Conservation (phyloP, 2,329 filamentous ascomycete species). For the Chaetomium strumarium region DNA sequence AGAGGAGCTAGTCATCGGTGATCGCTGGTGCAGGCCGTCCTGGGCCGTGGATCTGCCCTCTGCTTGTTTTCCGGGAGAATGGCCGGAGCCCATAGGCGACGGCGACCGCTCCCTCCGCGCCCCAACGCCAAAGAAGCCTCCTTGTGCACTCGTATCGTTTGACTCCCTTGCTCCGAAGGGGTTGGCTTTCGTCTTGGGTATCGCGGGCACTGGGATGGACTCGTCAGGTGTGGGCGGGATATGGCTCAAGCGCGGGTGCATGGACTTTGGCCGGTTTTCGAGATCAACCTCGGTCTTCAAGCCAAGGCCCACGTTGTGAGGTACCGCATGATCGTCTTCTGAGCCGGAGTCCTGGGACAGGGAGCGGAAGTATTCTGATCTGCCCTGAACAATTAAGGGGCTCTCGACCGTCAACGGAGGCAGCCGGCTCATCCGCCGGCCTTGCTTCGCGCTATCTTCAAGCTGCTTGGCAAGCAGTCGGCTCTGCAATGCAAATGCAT, state of each 20-base stretch:
- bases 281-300: conserved; percentile 50
- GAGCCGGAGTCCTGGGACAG: conserved; percentile 58
- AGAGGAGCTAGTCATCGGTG: conserved; percentile 30
- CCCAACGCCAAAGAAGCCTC: conserved; percentile 48
- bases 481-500: conserved; percentile 91
- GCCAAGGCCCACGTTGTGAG: conserved; percentile 39
- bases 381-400: conserved; percentile 66
- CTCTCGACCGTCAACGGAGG: conserved; percentile 78
- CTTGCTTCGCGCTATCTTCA: conserved; percentile 61
- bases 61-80: conserved; percentile 7
- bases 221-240: conserved; percentile 48
- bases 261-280: conserved; percentile 58
- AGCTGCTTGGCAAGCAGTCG: conserved; percentile 81
- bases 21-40: conserved; percentile 32
- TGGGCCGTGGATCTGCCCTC: conserved; percentile 26
- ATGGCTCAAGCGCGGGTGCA: conserved; percentile 69
- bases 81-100: conserved; percentile 40
- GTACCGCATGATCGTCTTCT: conserved; percentile 37
- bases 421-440: conserved; percentile 75
- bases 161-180: conserved; percentile 35
- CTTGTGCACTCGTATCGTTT: conserved; percentile 35
- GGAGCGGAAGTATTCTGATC: conserved; percentile 77
- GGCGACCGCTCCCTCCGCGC: conserved; percentile 55
- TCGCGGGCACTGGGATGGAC: conserved; percentile 39
- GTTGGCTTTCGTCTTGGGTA: conserved; percentile 32